These are phyloP conservation scores for Telfairia occidentalis DNA, from an alignment of 331 rosid genomes.

Conservation along the genomic window DNA sequence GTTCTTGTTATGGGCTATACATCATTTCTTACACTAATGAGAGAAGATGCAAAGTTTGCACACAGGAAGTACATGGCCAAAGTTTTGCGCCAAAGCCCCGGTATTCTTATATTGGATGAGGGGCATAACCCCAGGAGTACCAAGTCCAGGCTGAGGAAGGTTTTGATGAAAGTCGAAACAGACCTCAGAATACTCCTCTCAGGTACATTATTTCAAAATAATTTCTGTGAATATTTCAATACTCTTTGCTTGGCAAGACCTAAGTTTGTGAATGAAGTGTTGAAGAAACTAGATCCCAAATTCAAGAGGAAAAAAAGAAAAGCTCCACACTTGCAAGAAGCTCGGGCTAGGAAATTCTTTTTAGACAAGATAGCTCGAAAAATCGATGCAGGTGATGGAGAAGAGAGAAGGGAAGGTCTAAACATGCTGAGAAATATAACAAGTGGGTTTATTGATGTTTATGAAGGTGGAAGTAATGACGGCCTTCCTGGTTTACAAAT, in stretches of 20 bases:
- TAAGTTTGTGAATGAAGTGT: conserved; percentile 57
- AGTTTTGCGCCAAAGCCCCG: conserved; percentile 83
- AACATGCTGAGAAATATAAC: conserved; percentile 74
- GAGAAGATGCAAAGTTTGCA: conserved; percentile 63
- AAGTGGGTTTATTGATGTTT: conserved; percentile 68
- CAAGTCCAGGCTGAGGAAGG: conserved; percentile 75
- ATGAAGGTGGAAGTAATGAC: conserved; percentile 69
- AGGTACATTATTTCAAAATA: conserved; percentile 89
- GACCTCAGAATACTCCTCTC: conserved; percentile 75
- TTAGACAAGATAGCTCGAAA: conserved; percentile 68
- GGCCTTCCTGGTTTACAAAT: conserved; percentile 87
- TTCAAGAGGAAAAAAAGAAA: conserved; percentile 44
- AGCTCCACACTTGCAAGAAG: conserved; percentile 37
- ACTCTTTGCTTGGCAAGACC: conserved; percentile 92
- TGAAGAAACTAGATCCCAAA: conserved; percentile 58
- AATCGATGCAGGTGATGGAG: conserved; percentile 52
- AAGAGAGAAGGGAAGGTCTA: conserved; percentile 66
- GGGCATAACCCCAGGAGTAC: conserved; percentile 98
- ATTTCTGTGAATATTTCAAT: conserved; percentile 87
- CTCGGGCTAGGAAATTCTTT: conserved; percentile 75
- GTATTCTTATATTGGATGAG: conserved; percentile 70
- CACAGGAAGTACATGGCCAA: conserved; percentile 77
- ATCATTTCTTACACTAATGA: conserved; percentile 69
- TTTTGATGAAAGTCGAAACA: conserved; percentile 79
- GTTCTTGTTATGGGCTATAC: conserved; percentile 94